Evolutionary conservation across 2,329 filamentous ascomycete species (phyloP).

Genomic region (Colletotrichum echinochloae): DNA sequence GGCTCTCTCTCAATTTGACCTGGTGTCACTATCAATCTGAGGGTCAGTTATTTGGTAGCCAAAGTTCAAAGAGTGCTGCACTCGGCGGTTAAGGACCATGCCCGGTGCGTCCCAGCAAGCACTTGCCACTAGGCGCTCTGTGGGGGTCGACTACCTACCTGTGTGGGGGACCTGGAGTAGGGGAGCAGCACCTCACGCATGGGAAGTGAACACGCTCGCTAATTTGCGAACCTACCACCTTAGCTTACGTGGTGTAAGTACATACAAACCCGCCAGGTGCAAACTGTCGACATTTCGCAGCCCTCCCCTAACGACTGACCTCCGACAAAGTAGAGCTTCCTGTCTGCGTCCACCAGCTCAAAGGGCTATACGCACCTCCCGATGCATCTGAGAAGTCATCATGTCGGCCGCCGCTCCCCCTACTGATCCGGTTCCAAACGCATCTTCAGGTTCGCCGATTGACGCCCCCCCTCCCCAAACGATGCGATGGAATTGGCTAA

Average conservation of each 20-base stretch:
- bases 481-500: slow-evolving; percentile 24
- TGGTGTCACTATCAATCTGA: neutral
- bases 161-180: slow-evolving; percentile 34
- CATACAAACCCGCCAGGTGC: slow-evolving; percentile 24
- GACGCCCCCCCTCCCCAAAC: slow-evolving; percentile 6
- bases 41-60: neutral
- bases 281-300: slow-evolving; percentile 34
- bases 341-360: slow-evolving; percentile 35
- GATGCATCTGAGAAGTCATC: slow-evolving; percentile 40
- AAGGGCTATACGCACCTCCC: slow-evolving; percentile 37
- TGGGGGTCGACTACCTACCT: no score
- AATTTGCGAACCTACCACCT: slow-evolving; percentile 38
- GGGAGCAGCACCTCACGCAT: slow-evolving; percentile 35
- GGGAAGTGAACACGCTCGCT: slow-evolving; percentile 41
- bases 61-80: neutral
- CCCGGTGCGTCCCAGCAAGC: neutral
- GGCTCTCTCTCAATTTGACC: neutral
- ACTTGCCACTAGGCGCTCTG: slow-evolving; percentile 22
- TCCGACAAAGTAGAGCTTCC: slow-evolving; percentile 3
- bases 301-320: slow-evolving; percentile 15
- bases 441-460: slow-evolving; percentile 45
- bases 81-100: neutral
- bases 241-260: slow-evolving; percentile 41
- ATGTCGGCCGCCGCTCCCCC: slow-evolving; percentile 48
- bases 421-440: slow-evolving; percentile 45